Conservation (phyloP, 768 basidiomycete genomes). For the Agrocybe chaxingu region DNA sequence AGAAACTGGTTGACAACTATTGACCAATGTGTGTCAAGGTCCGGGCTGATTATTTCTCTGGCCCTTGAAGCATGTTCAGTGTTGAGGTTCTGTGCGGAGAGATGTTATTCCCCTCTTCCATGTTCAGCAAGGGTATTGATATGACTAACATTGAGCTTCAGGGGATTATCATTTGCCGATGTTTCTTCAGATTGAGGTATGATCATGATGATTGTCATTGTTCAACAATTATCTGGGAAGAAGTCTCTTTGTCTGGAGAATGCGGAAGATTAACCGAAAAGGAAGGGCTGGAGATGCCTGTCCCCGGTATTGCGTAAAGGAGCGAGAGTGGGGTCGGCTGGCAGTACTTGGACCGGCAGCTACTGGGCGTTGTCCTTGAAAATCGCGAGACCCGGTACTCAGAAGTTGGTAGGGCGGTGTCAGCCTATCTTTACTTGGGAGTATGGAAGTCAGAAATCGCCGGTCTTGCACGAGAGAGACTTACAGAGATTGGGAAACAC, state of each 20-base stretch:
- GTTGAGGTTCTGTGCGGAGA: too few species aligned
- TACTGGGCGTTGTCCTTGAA: slow-evolving; percentile 6
- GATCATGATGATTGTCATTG: too few species aligned
- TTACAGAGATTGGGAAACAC: slow-evolving; percentile 7
- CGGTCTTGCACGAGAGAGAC: slow-evolving; percentile 3
- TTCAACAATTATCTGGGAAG: too few species aligned
- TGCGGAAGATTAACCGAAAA: slow-evolving; percentile 4
- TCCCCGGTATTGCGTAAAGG: not conserved
- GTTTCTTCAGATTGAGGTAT: too few species aligned
- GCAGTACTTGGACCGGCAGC: slow-evolving; percentile 3
- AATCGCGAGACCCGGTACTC: slow-evolving; percentile 6
- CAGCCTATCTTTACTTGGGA: slow-evolving; percentile 3
- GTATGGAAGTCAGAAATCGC: slow-evolving; percentile 1
- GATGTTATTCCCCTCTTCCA: too few species aligned
- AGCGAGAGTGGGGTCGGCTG: slow-evolving; percentile 1
- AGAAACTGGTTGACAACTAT: too few species aligned
- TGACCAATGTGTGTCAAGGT: too few species aligned
- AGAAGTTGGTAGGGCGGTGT: slow-evolving; percentile 1
- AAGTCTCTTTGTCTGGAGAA: too few species aligned
- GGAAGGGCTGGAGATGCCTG: slow-evolving; percentile 2
- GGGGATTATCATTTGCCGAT: too few species aligned
- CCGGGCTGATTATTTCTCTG: too few species aligned
- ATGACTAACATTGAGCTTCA: not conserved
- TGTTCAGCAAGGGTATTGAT: too few species aligned
- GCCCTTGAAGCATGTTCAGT: too few species aligned